Evolutionary conservation across 2,329 filamentous ascomycete species (phyloP).

Genomic region (Claviceps pusilla): DNA sequence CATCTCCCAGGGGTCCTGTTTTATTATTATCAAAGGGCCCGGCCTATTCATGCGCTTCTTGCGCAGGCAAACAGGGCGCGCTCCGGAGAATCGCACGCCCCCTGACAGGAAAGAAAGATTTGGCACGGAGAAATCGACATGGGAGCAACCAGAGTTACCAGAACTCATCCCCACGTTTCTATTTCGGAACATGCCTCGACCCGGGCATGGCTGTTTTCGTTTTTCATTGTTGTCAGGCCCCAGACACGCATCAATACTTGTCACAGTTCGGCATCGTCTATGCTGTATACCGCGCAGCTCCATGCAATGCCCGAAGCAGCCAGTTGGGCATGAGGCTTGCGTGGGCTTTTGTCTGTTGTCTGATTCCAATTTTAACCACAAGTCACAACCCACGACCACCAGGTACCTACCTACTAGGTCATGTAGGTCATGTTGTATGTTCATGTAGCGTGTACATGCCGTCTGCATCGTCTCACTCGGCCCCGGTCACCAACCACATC

Average conservation of each 20-base stretch:
- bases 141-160: no score
- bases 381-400: no score
- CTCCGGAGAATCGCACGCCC: constrained; percentile 1
- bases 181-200: constrained; percentile 3
- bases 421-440: neutral
- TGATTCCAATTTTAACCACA: neutral
- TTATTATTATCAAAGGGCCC: neutral
- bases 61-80: neutral
- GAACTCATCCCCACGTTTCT: constrained; percentile 2
- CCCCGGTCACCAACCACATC: constrained; percentile 1
- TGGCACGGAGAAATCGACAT: neutral
- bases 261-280: neutral
- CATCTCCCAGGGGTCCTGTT: neutral
- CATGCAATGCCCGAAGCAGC: neutral
- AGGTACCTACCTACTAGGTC: neutral
- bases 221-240: neutral
- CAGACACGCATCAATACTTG: neutral
- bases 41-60: neutral
- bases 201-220: neutral
- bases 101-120: neutral
- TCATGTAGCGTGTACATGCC: neutral
- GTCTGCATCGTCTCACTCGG: neutral
- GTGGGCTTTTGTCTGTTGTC: neutral
- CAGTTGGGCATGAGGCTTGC: neutral
- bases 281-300: neutral